A percentile compares a stretch with the other conserved stretches of the same genome.
Conservation (phyloP, 176 grass and related monocot species). For the Bothriochloa decipiens region DNA sequence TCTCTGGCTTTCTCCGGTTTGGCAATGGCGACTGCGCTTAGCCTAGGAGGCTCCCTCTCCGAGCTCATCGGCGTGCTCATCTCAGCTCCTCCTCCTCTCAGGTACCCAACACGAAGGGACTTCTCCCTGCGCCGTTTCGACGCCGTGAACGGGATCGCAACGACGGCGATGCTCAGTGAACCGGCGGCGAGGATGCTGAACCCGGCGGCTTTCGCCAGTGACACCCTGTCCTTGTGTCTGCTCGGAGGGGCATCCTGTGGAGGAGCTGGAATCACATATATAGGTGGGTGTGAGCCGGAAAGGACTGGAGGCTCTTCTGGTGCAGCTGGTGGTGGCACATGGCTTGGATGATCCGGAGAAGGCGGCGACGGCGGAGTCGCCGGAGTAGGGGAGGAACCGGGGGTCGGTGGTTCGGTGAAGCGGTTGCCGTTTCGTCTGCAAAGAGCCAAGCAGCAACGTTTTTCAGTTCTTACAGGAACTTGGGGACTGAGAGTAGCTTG, state of each 20-base stretch:
- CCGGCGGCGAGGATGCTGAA: slow-evolving; percentile 38
- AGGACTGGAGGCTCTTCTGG: neutral
- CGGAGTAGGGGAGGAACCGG: slow-evolving; percentile 25
- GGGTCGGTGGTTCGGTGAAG: slow-evolving; percentile 31
- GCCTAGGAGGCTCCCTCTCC: neutral
- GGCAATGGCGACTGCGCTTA: neutral
- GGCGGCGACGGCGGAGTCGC: neutral
- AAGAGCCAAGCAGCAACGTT: neutral
- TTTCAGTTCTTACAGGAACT: slow-evolving; percentile 58
- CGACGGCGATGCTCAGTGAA: slow-evolving; percentile 27
- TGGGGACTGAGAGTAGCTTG: slow-evolving; percentile 54
- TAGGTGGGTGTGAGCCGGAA: slow-evolving; percentile 29
- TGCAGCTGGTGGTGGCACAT: neutral
- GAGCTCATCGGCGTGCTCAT: neutral
- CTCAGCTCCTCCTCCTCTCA: slow-evolving; percentile 20
- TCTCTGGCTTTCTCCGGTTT: slow-evolving; percentile 25
- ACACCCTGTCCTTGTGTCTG: slow-evolving; percentile 36
- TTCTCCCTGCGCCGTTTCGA: slow-evolving; percentile 25
- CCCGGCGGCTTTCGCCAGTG: slow-evolving; percentile 39
- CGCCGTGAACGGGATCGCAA: slow-evolving; percentile 28
- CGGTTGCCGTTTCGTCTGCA: slow-evolving; percentile 61
- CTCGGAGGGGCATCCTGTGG: neutral
- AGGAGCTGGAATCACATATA: slow-evolving; percentile 42
- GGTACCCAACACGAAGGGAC: neutral
- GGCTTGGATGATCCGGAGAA: neutral